These are phyloP conservation scores for Neodidymelliopsis sp. DNA, from an alignment of 2,329 filamentous ascomycete species.

Conservation along the genomic window DNA sequence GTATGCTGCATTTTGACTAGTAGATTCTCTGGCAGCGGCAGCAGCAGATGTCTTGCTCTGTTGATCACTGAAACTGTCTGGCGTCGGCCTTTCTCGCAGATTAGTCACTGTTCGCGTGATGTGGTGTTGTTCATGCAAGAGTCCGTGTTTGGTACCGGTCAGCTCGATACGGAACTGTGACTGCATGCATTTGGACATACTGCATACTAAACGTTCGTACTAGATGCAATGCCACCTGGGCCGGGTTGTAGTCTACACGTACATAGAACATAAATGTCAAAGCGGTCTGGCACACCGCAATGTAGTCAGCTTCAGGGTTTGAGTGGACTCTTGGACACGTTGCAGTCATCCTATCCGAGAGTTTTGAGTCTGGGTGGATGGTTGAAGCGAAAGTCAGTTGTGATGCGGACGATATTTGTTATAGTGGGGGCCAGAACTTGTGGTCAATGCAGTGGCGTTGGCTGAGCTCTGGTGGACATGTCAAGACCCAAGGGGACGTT, in stretches of 20 bases:
- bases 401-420: background rate
- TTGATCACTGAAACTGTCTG: no score
- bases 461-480: background rate
- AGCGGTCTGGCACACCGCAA: constrained; percentile 17
- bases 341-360: background rate
- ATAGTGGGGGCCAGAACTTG: background rate
- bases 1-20: no score
- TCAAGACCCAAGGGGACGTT: background rate
- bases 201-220: background rate
- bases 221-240: background rate
- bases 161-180: background rate
- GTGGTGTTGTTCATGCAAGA: no score
- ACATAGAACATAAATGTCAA: background rate
- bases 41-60: no score
- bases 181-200: background rate
- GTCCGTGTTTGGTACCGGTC: constrained; percentile 10
- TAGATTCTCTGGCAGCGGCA: no score
- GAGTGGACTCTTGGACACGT: background rate
- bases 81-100: no score
- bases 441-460: background rate
- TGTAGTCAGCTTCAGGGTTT: constrained; percentile 1
- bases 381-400: background rate
- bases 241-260: background rate
- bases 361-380: constrained; percentile 6
- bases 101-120: no score